Base-by-base conservation (phyloP, 75 land plant species). In the Azolla pinnata region DNA sequence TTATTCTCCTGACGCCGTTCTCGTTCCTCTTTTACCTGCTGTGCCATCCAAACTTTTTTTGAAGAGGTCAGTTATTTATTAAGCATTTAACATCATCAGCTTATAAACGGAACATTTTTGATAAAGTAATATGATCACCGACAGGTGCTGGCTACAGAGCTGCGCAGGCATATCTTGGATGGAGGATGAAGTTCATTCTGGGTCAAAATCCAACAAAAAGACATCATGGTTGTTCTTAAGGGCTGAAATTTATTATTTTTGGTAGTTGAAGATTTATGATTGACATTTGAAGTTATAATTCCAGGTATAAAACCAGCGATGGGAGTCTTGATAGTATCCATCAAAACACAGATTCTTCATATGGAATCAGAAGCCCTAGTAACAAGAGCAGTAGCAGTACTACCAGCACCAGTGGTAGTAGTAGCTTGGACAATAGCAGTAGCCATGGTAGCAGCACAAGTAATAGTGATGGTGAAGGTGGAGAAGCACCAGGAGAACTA, bases 61-160 rank as follows among this genome's bases (percentile, higher is more conserved):
- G n/a, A 86, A 76, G 60, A 86, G 99, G 99, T 83, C n/a, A n/a
- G n/a, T n/a, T n/a, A n/a, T n/a, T n/a, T n/a, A n/a, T n/a, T n/a
- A n/a, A n/a, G n/a, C n/a, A n/a, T n/a, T n/a, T n/a, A n/a, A n/a
- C n/a, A n/a, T n/a, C n/a, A n/a, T n/a, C n/a, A n/a, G n/a, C n/a
- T n/a, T n/a, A n/a, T n/a, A n/a, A n/a, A n/a, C n/a, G 14, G 42
- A 38, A 38, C 42, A 38, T 38, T 7, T 14, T 38, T 38, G 42
- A 38, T 7, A 7, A 14, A 38, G 14, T 38, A 7, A 38, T 7
- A 38, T 23, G 14, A 46, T 27, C 48, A 30, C 9, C 33, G 69
- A 68, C 83, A 95, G 99, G 56, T 75, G 81, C 38, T 89, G 90
- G 96, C 77, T 95, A 31, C 85, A 81, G 64, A 76, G 74, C 54